Base-by-base conservation (phyloP, 179 eudicot species). In the Beta lomatogona region DNA sequence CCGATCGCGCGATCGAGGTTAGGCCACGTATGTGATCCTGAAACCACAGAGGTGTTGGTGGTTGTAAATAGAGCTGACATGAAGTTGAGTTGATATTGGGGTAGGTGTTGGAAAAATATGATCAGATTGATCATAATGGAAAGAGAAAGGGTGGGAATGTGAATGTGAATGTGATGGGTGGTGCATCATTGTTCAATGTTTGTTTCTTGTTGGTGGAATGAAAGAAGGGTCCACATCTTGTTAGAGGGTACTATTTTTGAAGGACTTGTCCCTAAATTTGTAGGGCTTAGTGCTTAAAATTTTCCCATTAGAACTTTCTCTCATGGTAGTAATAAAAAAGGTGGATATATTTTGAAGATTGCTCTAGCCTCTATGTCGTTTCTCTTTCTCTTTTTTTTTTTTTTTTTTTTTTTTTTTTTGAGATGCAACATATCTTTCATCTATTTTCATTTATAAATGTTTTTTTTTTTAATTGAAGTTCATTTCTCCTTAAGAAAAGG, bases 31-130 rank as follows among this genome's bases (percentile, higher is more conserved):
- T 4, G 81, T n/a, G 80, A 81, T 54, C 18, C 25, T 19, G 63
- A 19, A 41, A 66, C 85, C 88, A 79, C 46, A 77, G 69, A 19
- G 45, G 44, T 53, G 21, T 71, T 66, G 22, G 84, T 89, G 89
- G 88, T 41, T 85, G 87, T 86, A 80, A 70, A 74, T 73, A 68
- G 83, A 85, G 53, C 53, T 41, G 82, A 81, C 80, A 66, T 70
- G 76, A 77, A 78, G 60, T 16, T 69, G 58, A n/a, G 84, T 84
- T 81, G 81, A 80, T 77, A 80, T 82, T 75, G 69, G 82, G 78
- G 74, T 50, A 7, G 76, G 75, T 59, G 71, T 65, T 68, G 44
- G 77, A 77, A 19, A 59, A 28, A 53, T 67, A 71, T 63, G 78
- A 72, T 61, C 80, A 81, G 54, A 16, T 61, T 54, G 67, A 58